Conservation (phyloP, 495 filamentous ascomycete genomes). For the Penicillium fimorum region DNA sequence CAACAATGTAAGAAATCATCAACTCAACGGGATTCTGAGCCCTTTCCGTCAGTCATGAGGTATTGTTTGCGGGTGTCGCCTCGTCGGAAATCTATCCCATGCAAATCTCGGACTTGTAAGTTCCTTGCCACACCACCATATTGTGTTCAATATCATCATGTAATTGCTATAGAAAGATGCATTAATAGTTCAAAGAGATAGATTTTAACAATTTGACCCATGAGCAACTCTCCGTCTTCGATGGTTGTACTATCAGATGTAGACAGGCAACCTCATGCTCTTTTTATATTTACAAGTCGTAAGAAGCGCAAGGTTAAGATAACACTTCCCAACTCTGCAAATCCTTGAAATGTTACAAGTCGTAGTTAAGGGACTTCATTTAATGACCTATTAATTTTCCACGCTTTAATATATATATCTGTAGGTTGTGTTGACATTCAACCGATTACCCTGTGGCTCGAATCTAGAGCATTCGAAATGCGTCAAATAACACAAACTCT, state of each 20-base stretch:
- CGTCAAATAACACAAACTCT: background rate
- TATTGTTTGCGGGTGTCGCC: background rate
- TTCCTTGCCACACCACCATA: background rate
- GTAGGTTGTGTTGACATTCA: background rate
- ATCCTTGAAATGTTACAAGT: background rate
- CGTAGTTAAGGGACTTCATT: too few relatives aligned
- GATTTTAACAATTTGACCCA: conserved; percentile 12
- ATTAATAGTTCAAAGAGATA: background rate
- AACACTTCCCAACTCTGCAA: background rate
- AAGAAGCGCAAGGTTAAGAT: background rate
- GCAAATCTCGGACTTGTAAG: background rate
- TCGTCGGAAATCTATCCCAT: conserved; percentile 10
- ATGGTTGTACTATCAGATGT: background rate
- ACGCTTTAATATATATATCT: background rate
- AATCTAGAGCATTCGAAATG: background rate
- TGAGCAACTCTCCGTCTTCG: conserved; percentile 29
- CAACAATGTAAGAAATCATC: background rate
- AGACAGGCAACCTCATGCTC: background rate
- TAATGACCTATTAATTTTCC: background rate
- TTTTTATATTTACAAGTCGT: background rate
- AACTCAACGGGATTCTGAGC: background rate
- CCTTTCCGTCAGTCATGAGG: background rate
- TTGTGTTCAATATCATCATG: background rate
- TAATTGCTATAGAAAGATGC: background rate
- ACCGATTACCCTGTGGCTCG: background rate